phyloP scores from a whole-genome alignment of 2,329 filamentous ascomycete genomes.

The Fusarium heterosporum region DNA sequence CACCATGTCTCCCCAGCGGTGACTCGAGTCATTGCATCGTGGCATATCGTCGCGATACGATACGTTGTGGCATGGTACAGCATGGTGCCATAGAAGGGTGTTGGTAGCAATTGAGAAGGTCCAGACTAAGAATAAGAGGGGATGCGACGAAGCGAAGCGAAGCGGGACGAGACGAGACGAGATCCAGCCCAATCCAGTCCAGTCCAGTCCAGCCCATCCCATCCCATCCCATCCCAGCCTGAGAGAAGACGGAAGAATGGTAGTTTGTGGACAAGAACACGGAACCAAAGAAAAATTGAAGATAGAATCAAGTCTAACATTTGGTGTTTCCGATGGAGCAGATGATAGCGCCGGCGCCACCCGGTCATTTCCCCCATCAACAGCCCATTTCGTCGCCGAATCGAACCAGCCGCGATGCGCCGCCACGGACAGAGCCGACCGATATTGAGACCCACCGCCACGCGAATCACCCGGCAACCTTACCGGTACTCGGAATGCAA shows the following conservation, averaged over 20 bases:
- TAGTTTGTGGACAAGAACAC: slow-evolving; percentile 14
- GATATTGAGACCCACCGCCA: slow-evolving; percentile 41
- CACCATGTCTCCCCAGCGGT: slow-evolving; percentile 14
- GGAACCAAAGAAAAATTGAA: slow-evolving; percentile 22
- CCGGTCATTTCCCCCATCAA: slow-evolving; percentile 44
- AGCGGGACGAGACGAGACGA: neutral
- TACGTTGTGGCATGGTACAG: neutral
- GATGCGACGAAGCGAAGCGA: neutral
- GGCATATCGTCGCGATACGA: slow-evolving; percentile 12
- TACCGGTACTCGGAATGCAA: slow-evolving; percentile 39
- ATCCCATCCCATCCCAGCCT: neutral
- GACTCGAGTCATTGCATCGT: slow-evolving; percentile 19
- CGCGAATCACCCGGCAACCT: slow-evolving; percentile 23
- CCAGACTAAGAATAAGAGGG: neutral
- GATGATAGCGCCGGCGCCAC: slow-evolving; percentile 44
- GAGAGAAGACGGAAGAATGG: slow-evolving; percentile 4
- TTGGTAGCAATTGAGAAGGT: slow-evolving; percentile 3
- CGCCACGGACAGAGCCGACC: slow-evolving; percentile 43
- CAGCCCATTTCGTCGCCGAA: slow-evolving; percentile 47
- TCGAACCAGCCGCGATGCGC: slow-evolving; percentile 46
- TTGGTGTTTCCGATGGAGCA: slow-evolving; percentile 36
- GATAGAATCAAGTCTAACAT: slow-evolving; percentile 37
- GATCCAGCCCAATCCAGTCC: neutral
- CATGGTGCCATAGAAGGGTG: slow-evolving; percentile 10
- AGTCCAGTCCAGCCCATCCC: neutral